Evolutionary conservation across 441 rosid genomes (phyloP).

Genomic region (Syzygium syzygioides): DNA sequence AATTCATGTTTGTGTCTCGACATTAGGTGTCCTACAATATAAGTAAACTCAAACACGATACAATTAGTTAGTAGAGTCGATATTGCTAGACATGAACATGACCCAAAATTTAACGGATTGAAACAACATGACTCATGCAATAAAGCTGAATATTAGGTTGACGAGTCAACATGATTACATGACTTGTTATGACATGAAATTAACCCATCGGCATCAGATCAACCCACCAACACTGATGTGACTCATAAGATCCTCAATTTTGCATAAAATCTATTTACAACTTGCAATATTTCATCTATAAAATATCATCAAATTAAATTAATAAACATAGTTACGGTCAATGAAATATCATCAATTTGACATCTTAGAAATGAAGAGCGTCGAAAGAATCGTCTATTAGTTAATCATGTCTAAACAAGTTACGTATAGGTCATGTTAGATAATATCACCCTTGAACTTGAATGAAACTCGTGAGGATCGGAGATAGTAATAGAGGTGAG

Average conservation of each 20-base stretch:
- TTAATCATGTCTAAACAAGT: neutral
- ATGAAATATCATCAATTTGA: neutral
- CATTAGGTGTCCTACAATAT: neutral
- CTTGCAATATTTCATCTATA: neutral
- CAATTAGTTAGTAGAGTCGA: neutral
- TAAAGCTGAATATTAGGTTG: neutral
- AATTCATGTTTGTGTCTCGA: neutral
- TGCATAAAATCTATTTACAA: neutral
- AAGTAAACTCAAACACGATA: neutral
- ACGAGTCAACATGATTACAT: neutral
- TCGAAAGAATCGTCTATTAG: neutral
- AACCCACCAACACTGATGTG: neutral
- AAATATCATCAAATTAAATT: neutral
- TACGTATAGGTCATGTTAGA: neutral
- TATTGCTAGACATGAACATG: neutral
- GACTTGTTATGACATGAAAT: neutral
- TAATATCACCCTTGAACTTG: too few species aligned
- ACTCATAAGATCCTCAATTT: neutral
- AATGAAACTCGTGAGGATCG: rapidly evolving
- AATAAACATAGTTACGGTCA: neutral
- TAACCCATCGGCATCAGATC: neutral
- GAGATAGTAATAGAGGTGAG: too few species aligned
- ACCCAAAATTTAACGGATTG: neutral
- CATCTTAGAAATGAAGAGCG: neutral
- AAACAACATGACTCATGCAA: neutral